Percentiles rank a stretch among this genome's conserved stretches.
These are phyloP conservation scores for Aspergillus ostianus DNA, from an alignment of 495 filamentous ascomycete genomes.

Conservation along the genomic window DNA sequence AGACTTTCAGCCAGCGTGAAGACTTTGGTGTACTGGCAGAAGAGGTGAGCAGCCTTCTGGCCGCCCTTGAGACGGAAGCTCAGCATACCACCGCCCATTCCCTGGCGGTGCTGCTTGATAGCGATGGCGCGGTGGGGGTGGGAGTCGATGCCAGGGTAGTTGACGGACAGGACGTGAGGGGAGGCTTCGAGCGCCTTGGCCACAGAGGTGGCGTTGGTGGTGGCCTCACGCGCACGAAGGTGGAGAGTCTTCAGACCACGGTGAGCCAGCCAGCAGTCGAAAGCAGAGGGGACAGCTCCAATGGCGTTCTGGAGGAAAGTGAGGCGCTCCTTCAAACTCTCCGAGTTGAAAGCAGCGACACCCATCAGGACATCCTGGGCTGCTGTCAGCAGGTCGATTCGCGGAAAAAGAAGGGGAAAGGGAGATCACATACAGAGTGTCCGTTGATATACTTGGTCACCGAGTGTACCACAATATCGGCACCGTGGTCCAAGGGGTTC, in stretches of 20 bases:
- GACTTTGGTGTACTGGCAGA: conserved; percentile 85
- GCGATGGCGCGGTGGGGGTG: conserved; percentile 86
- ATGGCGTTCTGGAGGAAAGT: conserved; percentile 96
- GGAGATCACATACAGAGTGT: conserved; percentile 58
- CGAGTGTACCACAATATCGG: conserved; percentile 96
- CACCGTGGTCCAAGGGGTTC: conserved; percentile 91
- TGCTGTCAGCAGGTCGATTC: conserved; percentile 18
- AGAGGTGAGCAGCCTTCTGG: conserved; percentile 79
- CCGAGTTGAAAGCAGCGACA: conserved; percentile 89
- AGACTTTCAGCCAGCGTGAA: conserved; percentile 93
- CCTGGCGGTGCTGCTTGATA: conserved; percentile 85
- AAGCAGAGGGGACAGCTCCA: conserved; percentile 88
- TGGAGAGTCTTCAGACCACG: conserved; percentile 96
- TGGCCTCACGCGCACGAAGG: conserved; percentile 82
- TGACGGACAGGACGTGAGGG: conserved; percentile 81
- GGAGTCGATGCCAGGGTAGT: conserved; percentile 88
- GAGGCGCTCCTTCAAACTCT: conserved; percentile 70
- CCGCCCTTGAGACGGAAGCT: conserved; percentile 93
- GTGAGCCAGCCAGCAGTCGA: conserved; percentile 99
- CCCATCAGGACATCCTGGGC: conserved; percentile 96
- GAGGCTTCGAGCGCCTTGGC: conserved; percentile 75
- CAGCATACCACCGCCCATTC: conserved; percentile 96
- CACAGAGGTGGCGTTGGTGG: conserved; percentile 74
- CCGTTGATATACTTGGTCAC: conserved; percentile 99
- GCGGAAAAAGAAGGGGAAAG: not conserved